Conservation (phyloP, 2,329 filamentous ascomycete genomes). For the Cyclaneusma minus region DNA sequence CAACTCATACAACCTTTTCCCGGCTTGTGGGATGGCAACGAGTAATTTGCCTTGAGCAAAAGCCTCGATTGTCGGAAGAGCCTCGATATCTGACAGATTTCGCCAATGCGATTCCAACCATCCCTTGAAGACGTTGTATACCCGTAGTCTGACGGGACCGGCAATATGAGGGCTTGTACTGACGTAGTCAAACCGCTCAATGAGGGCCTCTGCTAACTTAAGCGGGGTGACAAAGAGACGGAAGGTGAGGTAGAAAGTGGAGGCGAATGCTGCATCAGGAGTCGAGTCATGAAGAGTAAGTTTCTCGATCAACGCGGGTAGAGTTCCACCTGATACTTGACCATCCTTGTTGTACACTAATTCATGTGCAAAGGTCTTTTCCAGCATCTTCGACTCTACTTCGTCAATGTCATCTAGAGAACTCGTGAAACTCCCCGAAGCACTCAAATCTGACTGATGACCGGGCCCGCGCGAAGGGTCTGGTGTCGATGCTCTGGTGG, state of each 20-base stretch:
- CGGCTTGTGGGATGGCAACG: slow-evolving; percentile 56
- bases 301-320: slow-evolving; percentile 83
- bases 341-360: slow-evolving; percentile 89
- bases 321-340: slow-evolving; percentile 80
- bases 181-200: slow-evolving; percentile 86
- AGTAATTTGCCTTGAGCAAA: slow-evolving; percentile 67
- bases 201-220: slow-evolving; percentile 66
- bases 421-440: slow-evolving; percentile 43
- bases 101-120: slow-evolving; percentile 97
- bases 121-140: slow-evolving; percentile 93
- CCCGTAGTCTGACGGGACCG: slow-evolving; percentile 68
- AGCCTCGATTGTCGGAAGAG: slow-evolving; percentile 57
- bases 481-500: slow-evolving; percentile 78
- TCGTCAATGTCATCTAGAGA: slow-evolving; percentile 65
- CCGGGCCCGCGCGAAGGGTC: slow-evolving; percentile 29
- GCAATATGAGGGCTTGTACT: slow-evolving; percentile 62
- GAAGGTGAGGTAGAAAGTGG: slow-evolving; percentile 93
- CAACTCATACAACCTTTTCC: slow-evolving; percentile 66
- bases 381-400: slow-evolving; percentile 69
- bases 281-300: slow-evolving; percentile 87
- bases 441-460: slow-evolving; percentile 51
- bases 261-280: slow-evolving; percentile 81
- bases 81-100: slow-evolving; percentile 61
- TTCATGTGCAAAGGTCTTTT: slow-evolving; percentile 83
- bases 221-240: slow-evolving; percentile 74